phyloP scores from a whole-genome alignment of 192 early-diverging fungal genomes.

The Dissophora ornata region DNA sequence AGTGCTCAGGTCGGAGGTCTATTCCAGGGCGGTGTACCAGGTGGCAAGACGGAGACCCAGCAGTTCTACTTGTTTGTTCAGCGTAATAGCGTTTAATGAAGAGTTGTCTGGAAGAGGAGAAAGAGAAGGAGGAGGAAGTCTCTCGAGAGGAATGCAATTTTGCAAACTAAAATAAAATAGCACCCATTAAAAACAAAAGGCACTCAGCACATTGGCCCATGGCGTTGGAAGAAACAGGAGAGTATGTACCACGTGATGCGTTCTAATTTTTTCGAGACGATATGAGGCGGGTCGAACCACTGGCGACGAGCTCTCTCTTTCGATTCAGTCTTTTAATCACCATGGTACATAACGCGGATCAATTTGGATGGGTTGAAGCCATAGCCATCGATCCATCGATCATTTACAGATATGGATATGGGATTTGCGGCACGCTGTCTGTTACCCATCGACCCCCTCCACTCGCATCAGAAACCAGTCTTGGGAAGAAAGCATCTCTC shows the following conservation, averaged over 20 bases:
- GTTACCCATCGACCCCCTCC: too few species aligned
- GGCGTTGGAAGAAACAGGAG: too few species aligned
- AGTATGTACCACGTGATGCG: constrained; percentile 1
- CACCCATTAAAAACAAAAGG: constrained; percentile 10
- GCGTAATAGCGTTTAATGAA: constrained; percentile 21
- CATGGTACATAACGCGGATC: constrained; percentile 32
- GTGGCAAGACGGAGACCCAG: constrained; percentile 48
- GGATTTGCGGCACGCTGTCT: too few species aligned
- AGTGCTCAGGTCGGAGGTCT: constrained; percentile 43
- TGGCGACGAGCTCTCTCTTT: constrained; percentile 24
- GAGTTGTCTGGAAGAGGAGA: not conserved
- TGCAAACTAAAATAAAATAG: not conserved
- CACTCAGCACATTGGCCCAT: too few species aligned
- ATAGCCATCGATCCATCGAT: constrained; percentile 37
- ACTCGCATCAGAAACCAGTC: too few species aligned
- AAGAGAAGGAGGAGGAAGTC: not conserved
- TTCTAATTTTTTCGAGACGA: not conserved
- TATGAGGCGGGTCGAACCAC: not conserved
- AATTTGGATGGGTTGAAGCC: constrained; percentile 1
- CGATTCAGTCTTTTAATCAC: constrained; percentile 44
- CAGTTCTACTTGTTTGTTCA: constrained; percentile 49
- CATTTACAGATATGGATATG: not conserved
- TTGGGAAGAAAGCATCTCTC: not conserved
- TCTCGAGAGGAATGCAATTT: too few species aligned
- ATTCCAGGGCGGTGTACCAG: constrained; percentile 41